Percentiles rank a stretch among this genome's conserved stretches.
These are phyloP conservation scores for Aspergillus calidoustus DNA, from an alignment of 2,329 filamentous ascomycete genomes.

Conservation along the genomic window DNA sequence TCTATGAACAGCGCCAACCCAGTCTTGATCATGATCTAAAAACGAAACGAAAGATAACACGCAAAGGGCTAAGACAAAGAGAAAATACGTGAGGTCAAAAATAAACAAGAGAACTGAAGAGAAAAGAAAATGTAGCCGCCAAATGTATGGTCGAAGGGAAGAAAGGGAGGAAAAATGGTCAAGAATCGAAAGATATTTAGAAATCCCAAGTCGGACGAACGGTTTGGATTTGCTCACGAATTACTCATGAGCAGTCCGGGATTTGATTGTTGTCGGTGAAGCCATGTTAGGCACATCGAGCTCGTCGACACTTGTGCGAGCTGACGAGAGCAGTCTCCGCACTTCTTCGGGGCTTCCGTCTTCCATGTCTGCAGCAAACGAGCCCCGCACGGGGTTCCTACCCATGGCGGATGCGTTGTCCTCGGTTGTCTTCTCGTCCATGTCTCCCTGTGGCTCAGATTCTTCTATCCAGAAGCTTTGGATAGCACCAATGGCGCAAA, in stretches of 20 bases:
- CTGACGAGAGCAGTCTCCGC: constrained; percentile 40
- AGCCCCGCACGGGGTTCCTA: constrained; percentile 29
- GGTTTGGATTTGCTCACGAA: constrained; percentile 13
- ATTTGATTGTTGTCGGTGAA: constrained; percentile 22
- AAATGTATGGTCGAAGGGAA: constrained; percentile 13
- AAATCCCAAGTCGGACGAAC: neutral
- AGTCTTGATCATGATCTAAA: constrained; percentile 33
- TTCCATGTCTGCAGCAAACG: constrained; percentile 29
- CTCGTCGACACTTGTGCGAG: constrained; percentile 42
- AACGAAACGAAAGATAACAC: constrained; percentile 17
- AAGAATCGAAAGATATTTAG: neutral
- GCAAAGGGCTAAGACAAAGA: constrained; percentile 2
- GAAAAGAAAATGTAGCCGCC: constrained; percentile 26
- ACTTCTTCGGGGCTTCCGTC: constrained; percentile 37
- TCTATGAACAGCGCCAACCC: constrained; percentile 43
- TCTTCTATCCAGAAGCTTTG: constrained; percentile 78
- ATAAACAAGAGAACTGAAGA: constrained; percentile 13
- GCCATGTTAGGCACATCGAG: constrained; percentile 34
- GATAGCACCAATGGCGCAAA: constrained; percentile 75
- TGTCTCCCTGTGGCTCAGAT: constrained; percentile 48
- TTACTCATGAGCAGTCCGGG: constrained; percentile 16
- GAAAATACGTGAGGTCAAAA: constrained; percentile 12
- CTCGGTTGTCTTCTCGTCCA: constrained; percentile 45
- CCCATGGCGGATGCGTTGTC: constrained; percentile 35
- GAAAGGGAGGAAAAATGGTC: neutral